Evolutionary conservation across 306 rosid genomes (phyloP).

Genomic region (Prunus armeniaca): DNA sequence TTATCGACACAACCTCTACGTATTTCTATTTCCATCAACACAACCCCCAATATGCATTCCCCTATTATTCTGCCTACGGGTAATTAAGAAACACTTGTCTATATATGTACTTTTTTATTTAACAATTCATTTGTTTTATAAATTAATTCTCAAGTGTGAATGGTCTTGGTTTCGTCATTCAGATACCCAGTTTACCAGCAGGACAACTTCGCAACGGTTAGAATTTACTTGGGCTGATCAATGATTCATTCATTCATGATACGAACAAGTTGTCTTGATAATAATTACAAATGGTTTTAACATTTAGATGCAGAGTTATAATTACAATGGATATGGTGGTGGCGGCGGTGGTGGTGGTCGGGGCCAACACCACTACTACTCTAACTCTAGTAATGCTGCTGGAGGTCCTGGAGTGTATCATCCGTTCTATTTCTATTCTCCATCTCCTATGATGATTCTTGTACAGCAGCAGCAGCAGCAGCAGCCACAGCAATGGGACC

Average conservation of each 20-base stretch:
- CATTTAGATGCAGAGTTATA: slow-evolving; percentile 30
- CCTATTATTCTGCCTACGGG: slow-evolving; percentile 41
- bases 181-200: slow-evolving; percentile 60
- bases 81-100: slow-evolving; percentile 5
- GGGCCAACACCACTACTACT: slow-evolving; percentile 20
- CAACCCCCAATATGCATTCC: slow-evolving; percentile 23
- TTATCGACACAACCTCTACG: slow-evolving; percentile 29
- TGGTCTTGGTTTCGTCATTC: slow-evolving; percentile 1
- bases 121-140: no score
- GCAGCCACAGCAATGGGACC: not conserved
- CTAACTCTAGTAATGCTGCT: not conserved
- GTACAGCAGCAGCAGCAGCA: no score
- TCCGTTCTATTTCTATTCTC: not conserved
- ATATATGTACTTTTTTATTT: no score
- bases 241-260: no score
- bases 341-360: not conserved
- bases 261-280: no score
- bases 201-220: slow-evolving; percentile 43
- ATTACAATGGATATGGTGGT: slow-evolving; percentile 47
- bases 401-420: not conserved
- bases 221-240: slow-evolving; percentile 5
- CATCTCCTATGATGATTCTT: not conserved
- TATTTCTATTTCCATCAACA: slow-evolving; percentile 39
- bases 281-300: not conserved
- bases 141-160: no score